These are phyloP conservation scores for Xylaria sp. DNA, from an alignment of 2,329 filamentous ascomycete genomes.

Conservation along the genomic window DNA sequence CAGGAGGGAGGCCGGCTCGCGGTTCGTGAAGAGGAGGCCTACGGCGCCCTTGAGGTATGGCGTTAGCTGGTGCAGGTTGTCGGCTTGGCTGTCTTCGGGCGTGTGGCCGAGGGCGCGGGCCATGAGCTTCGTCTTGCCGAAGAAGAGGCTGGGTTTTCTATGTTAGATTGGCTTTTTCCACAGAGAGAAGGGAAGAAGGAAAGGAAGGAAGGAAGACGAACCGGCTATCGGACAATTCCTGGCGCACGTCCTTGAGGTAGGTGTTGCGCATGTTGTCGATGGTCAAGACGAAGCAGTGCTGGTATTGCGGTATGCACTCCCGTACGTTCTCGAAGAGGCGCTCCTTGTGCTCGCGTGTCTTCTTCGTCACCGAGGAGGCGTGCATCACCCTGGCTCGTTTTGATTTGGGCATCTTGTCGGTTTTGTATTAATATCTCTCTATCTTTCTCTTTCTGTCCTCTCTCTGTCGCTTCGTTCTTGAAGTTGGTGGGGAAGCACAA, in stretches of 20 bases:
- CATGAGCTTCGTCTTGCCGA: slow-evolving; percentile 99
- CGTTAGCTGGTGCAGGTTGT: slow-evolving; percentile 77
- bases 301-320: slow-evolving; percentile 84
- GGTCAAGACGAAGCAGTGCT: slow-evolving; percentile 91
- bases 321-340: slow-evolving; percentile 90
- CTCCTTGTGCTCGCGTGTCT: slow-evolving; percentile 90
- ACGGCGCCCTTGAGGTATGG: slow-evolving; percentile 82
- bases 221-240: slow-evolving; percentile 86
- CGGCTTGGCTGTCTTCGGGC: slow-evolving; percentile 81
- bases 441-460: slow-evolving; percentile 14
- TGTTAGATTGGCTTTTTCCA: background rate
- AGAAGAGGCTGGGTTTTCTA: slow-evolving; percentile 77
- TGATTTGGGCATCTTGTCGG: slow-evolving; percentile 86
- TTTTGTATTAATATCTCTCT: background rate
- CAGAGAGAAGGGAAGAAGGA: background rate
- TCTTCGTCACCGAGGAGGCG: slow-evolving; percentile 91
- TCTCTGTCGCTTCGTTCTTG: background rate
- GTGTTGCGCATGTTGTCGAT: slow-evolving; percentile 99
- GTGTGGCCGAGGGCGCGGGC: slow-evolving; percentile 87
- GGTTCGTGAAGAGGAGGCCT: slow-evolving; percentile 90
- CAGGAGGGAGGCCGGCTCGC: slow-evolving; percentile 72
- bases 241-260: slow-evolving; percentile 89
- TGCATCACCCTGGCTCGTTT: slow-evolving; percentile 91
- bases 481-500: background rate
- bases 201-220: slow-evolving; percentile 74